Conservation (phyloP, 805 yeast species). For the Blastobotrys chiropterorum region DNA sequence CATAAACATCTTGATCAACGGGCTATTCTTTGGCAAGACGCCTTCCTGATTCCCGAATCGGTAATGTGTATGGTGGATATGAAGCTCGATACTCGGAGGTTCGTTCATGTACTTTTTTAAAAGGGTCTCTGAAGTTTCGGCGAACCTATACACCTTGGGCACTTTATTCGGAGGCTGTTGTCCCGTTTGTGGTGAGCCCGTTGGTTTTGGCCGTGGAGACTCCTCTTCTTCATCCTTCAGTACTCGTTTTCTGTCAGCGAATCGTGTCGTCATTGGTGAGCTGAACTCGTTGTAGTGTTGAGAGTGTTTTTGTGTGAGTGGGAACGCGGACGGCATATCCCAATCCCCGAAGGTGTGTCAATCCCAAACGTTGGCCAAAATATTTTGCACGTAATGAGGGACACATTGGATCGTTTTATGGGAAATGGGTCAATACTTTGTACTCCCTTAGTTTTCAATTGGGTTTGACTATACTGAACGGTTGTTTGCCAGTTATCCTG, state of each 20-base stretch:
- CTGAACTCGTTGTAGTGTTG: background rate
- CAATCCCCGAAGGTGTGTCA: no score
- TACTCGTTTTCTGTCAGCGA: slow-evolving; percentile 17
- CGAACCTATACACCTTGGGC: slow-evolving; percentile 27
- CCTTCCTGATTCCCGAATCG: slow-evolving; percentile 90
- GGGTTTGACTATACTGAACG: no score
- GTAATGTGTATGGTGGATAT: slow-evolving; percentile 85
- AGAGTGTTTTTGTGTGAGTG: background rate
- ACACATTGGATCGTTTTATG: no score
- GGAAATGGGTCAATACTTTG: no score
- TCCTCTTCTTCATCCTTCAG: slow-evolving; percentile 17
- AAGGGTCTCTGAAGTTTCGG: slow-evolving; percentile 66
- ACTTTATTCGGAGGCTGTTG: background rate
- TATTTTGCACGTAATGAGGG: no score
- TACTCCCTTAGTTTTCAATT: no score
- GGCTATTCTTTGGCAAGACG: slow-evolving; percentile 71
- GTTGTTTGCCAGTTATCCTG: no score
- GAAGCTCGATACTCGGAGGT: slow-evolving; percentile 81
- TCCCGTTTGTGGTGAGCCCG: background rate
- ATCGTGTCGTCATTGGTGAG: slow-evolving; percentile 11
- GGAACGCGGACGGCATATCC: no score
- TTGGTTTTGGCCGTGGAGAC: background rate
- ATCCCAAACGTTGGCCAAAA: no score
- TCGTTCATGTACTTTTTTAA: slow-evolving; percentile 68
- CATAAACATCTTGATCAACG: slow-evolving; percentile 67